phyloP scores from a whole-genome alignment of 2,329 filamentous ascomycete species.

The Chaetomiaceae sp. region DNA sequence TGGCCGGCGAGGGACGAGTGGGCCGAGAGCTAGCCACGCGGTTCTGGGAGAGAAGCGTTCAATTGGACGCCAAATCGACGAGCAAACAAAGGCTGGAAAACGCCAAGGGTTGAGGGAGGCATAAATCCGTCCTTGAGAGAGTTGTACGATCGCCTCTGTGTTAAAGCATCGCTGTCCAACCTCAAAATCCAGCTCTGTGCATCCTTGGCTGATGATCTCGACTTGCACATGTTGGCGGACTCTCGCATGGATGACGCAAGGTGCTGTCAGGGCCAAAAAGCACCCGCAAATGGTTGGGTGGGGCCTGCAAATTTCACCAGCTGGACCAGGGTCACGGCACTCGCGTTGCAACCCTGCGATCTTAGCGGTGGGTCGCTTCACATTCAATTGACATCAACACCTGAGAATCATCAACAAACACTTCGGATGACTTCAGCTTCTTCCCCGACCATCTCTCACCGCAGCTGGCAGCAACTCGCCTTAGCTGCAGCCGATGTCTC shows the following conservation, averaged over 20 bases:
- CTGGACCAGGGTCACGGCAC: conserved; percentile 17
- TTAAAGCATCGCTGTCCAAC: not conserved
- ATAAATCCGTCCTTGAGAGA: not conserved
- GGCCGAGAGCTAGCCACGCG: not conserved
- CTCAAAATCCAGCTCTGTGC: conserved; percentile 5
- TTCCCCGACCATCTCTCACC: too few species aligned
- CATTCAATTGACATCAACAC: not conserved
- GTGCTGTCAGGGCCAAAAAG: not conserved
- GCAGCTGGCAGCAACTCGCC: not conserved
- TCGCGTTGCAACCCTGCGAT: conserved; percentile 9
- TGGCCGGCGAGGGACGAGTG: not conserved
- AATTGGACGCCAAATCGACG: not conserved
- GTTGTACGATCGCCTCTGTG: not conserved
- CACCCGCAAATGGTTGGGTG: not conserved
- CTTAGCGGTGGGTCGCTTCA: not conserved
- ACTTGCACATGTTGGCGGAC: not conserved
- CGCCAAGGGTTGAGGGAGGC: not conserved
- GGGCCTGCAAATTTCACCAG: conserved; percentile 16
- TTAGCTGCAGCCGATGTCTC: conserved; percentile 3
- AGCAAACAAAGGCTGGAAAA: not conserved
- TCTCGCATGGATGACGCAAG: conserved; percentile 17
- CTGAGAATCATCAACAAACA: too few species aligned
- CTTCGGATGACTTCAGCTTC: too few species aligned
- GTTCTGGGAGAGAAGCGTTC: conserved; percentile 1
- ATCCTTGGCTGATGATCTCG: conserved; percentile 1